Conservation (phyloP, 257 asterid genomes). For the Fraxinus quadrangulata region DNA sequence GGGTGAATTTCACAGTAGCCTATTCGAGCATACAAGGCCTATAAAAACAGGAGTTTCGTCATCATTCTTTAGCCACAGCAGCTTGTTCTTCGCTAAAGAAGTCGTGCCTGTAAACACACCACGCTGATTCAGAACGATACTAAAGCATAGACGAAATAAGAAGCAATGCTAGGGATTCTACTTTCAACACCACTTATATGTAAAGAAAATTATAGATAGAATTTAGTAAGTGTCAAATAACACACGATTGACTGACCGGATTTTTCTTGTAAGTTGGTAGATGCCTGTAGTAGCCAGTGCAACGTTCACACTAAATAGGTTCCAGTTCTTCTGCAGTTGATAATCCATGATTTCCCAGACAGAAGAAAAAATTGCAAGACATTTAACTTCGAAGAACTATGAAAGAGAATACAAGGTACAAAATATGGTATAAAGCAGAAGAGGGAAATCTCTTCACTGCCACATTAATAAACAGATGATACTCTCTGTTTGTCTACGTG, state of each 20-base stretch:
- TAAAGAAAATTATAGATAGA: neutral
- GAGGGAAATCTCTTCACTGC: neutral
- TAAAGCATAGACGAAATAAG: neutral
- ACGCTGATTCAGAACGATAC: neutral
- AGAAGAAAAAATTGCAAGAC: neutral
- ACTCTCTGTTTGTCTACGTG: neutral
- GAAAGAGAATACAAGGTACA: neutral
- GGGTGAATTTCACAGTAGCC: neutral
- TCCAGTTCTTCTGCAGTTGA: slow-evolving; percentile 87
- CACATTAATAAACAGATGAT: neutral
- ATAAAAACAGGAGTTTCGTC: slow-evolving; percentile 21
- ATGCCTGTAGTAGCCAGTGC: slow-evolving; percentile 92
- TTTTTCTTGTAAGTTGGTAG: slow-evolving; percentile 79
- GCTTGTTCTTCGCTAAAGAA: slow-evolving; percentile 59
- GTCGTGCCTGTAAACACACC: slow-evolving; percentile 60
- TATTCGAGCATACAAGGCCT: slow-evolving; percentile 8
- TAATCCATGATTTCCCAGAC: slow-evolving; percentile 16
- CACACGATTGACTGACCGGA: slow-evolving; percentile 43
- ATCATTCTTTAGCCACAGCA: slow-evolving; percentile 66
- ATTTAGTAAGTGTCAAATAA: neutral
- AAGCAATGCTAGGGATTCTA: neutral
- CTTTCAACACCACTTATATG: neutral
- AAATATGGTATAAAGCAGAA: neutral
- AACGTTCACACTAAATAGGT: slow-evolving; percentile 79
- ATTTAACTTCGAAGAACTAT: neutral